Conservation (phyloP, 1,284 basidiomycete species). For the Ganoderma leucocontextum region DNA sequence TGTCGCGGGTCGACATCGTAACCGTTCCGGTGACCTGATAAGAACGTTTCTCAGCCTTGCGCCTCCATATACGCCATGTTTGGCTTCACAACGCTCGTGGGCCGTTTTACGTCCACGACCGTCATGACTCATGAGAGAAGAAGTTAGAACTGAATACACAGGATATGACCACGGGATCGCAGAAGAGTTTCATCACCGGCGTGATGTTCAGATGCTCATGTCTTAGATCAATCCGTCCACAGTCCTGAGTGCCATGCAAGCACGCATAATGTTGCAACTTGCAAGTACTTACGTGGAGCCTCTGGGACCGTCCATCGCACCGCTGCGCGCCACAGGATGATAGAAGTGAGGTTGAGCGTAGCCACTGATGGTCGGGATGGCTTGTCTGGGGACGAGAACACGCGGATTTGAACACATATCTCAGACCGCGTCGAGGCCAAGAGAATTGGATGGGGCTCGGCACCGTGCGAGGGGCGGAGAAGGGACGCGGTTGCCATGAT, state of each 20-base stretch:
- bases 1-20: constrained; percentile 12
- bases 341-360: constrained; percentile 3
- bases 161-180: background rate
- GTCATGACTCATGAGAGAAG: constrained; percentile 12
- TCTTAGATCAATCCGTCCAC: background rate
- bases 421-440: background rate
- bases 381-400: background rate
- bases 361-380: constrained; percentile 12
- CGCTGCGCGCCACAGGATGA: background rate
- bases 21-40: constrained; percentile 7
- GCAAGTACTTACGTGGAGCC: background rate
- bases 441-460: constrained; percentile 6
- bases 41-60: background rate
- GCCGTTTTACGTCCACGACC: constrained; percentile 21
- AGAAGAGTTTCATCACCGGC: background rate
- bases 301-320: background rate
- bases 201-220: background rate
- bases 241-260: background rate
- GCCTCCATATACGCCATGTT: background rate
- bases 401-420: background rate
- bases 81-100: background rate
- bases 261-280: background rate
- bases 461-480: constrained; percentile 6
- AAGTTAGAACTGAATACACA: constrained; percentile 4
- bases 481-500: constrained; percentile 25